Evolutionary conservation across 441 rosid genomes (phyloP).

Genomic region (Rhodomyrtus psidioides): DNA sequence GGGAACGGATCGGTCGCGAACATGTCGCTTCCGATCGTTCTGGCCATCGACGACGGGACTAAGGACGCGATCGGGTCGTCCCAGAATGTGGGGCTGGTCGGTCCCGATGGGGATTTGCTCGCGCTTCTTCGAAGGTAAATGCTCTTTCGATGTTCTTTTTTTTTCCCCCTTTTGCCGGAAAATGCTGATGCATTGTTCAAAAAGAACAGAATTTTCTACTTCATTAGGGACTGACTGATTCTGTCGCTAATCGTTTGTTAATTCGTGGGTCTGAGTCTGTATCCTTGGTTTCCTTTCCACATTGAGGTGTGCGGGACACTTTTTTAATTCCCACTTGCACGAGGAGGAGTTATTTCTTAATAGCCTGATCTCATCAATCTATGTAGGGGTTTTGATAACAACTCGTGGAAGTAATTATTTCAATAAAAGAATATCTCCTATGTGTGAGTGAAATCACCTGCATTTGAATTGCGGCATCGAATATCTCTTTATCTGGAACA

Average conservation of each 20-base stretch:
- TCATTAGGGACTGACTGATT: neutral
- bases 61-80: constrained; percentile 63
- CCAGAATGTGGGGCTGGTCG: constrained; percentile 44
- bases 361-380: neutral
- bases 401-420: neutral
- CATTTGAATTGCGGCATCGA: neutral
- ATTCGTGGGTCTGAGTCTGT: neutral
- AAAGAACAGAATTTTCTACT: neutral
- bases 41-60: constrained; percentile 72
- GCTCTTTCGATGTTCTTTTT: neutral
- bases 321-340: neutral
- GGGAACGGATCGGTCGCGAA: constrained; percentile 54
- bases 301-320: neutral
- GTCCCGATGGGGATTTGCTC: constrained; percentile 51
- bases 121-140: constrained; percentile 61
- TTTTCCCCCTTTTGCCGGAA: too few species aligned
- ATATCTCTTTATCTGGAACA: neutral
- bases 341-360: neutral
- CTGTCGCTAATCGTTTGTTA: neutral
- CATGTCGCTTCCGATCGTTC: constrained; percentile 94
- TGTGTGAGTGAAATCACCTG: neutral
- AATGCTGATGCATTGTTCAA: neutral
- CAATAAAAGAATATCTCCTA: neutral
- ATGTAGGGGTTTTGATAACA: neutral
- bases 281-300: neutral